Conservation (phyloP, 768 basidiomycete genomes). For the Galerina marginata region DNA sequence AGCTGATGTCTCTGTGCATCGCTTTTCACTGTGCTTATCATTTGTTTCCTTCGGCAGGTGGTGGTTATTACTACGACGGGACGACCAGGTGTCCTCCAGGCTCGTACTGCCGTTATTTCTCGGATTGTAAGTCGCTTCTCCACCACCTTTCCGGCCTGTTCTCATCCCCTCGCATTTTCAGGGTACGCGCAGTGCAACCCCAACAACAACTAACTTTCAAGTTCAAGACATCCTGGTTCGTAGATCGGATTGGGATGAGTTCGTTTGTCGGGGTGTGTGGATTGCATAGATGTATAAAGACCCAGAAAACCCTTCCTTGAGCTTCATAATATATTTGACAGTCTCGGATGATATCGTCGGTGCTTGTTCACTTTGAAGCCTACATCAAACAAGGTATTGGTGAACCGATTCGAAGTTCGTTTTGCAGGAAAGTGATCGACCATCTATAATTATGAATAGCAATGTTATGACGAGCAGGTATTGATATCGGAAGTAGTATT, state of each 20-base stretch:
- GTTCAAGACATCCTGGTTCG: slow-evolving; percentile 9
- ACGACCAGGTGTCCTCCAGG: slow-evolving; percentile 24
- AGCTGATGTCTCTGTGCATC: neutral
- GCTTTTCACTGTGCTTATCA: neutral
- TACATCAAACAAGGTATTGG: neutral
- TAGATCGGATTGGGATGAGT: neutral
- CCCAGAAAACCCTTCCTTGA: slow-evolving; percentile 17
- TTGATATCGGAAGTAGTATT: neutral
- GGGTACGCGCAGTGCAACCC: slow-evolving; percentile 33
- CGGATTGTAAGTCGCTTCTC: slow-evolving; percentile 24
- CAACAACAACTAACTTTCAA: slow-evolving; percentile 17
- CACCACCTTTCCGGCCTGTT: neutral
- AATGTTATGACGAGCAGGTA: neutral
- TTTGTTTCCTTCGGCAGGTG: slow-evolving; percentile 16
- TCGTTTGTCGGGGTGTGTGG: slow-evolving; percentile 4
- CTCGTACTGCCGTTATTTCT: slow-evolving; percentile 30
- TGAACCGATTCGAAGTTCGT: neutral
- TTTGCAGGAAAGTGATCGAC: no score
- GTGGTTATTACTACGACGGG: slow-evolving; percentile 30
- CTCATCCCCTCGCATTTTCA: neutral
- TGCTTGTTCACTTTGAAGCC: neutral
- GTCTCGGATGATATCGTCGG: slow-evolving; percentile 6
- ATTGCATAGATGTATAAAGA: slow-evolving; percentile 13
- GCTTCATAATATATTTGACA: slow-evolving; percentile 10
- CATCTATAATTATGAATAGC: no score